Base-by-base conservation (phyloP, 1,284 basidiomycete species). In the Ustilago trichophora region DNA sequence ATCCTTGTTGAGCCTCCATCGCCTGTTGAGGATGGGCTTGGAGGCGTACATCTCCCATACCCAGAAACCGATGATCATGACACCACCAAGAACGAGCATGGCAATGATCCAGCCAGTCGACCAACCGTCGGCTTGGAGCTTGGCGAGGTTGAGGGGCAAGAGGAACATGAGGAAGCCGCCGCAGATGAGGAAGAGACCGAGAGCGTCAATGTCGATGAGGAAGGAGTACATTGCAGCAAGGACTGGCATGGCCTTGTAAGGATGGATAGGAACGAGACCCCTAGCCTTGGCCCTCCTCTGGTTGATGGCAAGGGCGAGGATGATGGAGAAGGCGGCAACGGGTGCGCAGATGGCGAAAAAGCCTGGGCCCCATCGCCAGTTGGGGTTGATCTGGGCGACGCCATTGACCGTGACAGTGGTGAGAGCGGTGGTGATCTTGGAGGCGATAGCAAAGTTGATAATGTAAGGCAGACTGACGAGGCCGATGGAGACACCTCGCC, bases 311-410 rank as follows among this genome's bases (percentile, higher is more conserved):
- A 81, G 65, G 12, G 71, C 69, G 8, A 68, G 27, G 53, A 77
- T 68, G 60, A 80, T 66, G 25, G 76, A 74, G 25, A 47, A 29
- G 25, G 65, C 55, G 11, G 72, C 78, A 25, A 80, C 67, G n/a
- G 79, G 78, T 9, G 73, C 54, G 51, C 79, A 52, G 54, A 81
- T 80, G 54, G 47, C 50, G 56, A 81, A 80, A 70, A 80, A 74
- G 41, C 79, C 79, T 2, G 69, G 70, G 0, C 73, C 72, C 79
- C 79, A 81, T 25, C 79, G 65, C 78, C 78, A 81, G 52, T 45
- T 54, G 41, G 36, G 8, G 27, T 13, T 29, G 7, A 13, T 7
- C 27, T 8, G 8, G 13, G 27, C 7, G 13, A 13, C 13, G 27
- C 27, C 27, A 29, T 7, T 13, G 27, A 7, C 27, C 13, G 27